Conservation (phyloP, 208 protist species). For the Crithidia bombi region DNA sequence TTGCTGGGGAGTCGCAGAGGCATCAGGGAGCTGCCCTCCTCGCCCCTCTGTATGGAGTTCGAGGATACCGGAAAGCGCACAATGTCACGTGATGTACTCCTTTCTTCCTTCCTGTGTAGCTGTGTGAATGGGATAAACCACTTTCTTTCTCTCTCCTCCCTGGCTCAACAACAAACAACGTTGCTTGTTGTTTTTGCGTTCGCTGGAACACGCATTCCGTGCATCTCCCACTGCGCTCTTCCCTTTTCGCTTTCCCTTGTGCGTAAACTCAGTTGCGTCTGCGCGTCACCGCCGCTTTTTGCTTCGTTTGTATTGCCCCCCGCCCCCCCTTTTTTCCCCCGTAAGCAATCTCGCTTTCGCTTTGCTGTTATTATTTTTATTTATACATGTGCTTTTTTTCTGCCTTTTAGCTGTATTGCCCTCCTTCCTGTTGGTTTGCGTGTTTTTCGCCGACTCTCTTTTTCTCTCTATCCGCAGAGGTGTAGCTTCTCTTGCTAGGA, state of each 20-base stretch:
- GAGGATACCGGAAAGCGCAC: too few species aligned
- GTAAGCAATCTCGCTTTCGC: too few species aligned
- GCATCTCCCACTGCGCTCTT: not conserved
- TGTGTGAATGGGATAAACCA: too few species aligned
- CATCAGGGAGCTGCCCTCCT: too few species aligned
- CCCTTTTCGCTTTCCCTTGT: not conserved
- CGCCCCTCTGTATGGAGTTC: too few species aligned
- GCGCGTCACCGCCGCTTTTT: not conserved
- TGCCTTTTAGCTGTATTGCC: not conserved
- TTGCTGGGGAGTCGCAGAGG: too few species aligned
- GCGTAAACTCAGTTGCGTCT: not conserved
- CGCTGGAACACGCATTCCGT: not conserved
- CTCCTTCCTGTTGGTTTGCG: not conserved
- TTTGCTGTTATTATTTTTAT: too few species aligned
- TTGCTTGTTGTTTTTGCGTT: not conserved
- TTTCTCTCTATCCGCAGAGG: not conserved
- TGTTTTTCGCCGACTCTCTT: not conserved
- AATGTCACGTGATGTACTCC: too few species aligned
- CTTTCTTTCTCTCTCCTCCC: conserved; percentile 1
- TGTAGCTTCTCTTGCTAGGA: not conserved
- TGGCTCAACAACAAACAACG: not conserved
- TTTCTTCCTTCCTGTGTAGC: too few species aligned
- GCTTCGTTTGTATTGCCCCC: not conserved
- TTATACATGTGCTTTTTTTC: not conserved
- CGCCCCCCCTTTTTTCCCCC: not conserved